Base-by-base conservation (phyloP, 176 grass and related monocot genomes). In the Hordeum marinum region DNA sequence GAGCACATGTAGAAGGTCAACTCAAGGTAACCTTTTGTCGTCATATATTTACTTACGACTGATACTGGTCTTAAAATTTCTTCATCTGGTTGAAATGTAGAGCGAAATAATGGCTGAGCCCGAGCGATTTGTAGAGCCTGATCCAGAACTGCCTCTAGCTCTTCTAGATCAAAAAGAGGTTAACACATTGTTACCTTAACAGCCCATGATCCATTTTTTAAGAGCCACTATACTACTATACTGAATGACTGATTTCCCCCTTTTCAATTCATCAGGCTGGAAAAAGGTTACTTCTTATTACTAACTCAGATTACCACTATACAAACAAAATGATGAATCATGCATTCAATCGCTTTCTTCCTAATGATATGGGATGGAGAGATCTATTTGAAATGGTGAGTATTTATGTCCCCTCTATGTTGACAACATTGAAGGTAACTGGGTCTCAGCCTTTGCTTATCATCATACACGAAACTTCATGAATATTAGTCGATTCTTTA, bases 101-200 rank as follows among this genome's bases (percentile, higher is more conserved):
- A 98, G 85, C 15, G 95, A 98, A 77, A 98, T 98, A 89, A 98
- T 98, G 93, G 93, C 95, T 77, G 85, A 90, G 75, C 95, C 95
- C 63, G 95, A 98, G 84, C 89, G 93, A 91, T 98, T 95, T 95
- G 89, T 95, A 80, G 95, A 98, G 72, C 95, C 93, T 78, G 95
- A 98, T 87, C 93, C 95, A 58, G 95, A 98, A 88, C 88, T 98
- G 43, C 95, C 95, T 84, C 82, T 98, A 80, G 93, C 91, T 91
- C 93, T 98, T 87, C 91, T 98, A 82, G 95, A 98, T 95, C 93
- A 98, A 93, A 98, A 95, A 36, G 95, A 98, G 95, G 95, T 98
- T 87, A 55, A 85, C 42, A 57, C 34, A 68, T 21, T 17, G 8
- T 71, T 15, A 54, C 41, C 83, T 77, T 89, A 66, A 35, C 11